phyloP scores from a whole-genome alignment of 805 yeast species.

The Sugiyamaella chiloensis region DNA sequence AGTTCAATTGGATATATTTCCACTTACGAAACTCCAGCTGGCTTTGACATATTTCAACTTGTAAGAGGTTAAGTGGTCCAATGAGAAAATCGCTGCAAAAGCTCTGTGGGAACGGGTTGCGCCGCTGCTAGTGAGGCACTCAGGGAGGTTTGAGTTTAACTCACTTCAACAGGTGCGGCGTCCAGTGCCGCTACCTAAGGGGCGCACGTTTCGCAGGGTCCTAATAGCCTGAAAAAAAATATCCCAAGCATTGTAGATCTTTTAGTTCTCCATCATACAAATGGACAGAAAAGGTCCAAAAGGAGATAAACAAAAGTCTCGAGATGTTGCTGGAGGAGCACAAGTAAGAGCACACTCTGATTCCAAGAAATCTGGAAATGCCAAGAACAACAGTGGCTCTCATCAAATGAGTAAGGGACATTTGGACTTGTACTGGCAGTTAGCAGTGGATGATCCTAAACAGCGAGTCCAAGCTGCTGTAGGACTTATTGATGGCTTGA shows the following conservation, averaged over 20 bases:
- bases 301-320: constrained; percentile 1
- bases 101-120: too few relatives aligned
- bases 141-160: too few relatives aligned
- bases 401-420: too few relatives aligned
- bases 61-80: neutral
- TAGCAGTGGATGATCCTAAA: constrained; percentile 70
- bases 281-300: too few relatives aligned
- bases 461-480: constrained; percentile 76
- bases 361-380: neutral
- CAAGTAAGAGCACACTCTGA: neutral
- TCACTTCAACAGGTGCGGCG: too few relatives aligned
- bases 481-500: constrained; percentile 57
- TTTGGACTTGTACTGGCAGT: constrained; percentile 65
- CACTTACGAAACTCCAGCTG: constrained; percentile 35
- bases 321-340: too few relatives aligned
- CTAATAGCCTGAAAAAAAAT: too few relatives aligned
- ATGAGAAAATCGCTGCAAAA: constrained; percentile 4
- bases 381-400: constrained; percentile 11
- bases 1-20: neutral
- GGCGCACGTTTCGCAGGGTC: too few relatives aligned
- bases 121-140: too few relatives aligned
- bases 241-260: too few relatives aligned
- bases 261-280: too few relatives aligned
- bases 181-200: too few relatives aligned
- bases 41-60: constrained; percentile 24